These are phyloP conservation scores for Phytophthora rubi DNA, from an alignment of 352 stramenopile genomes.

Conservation along the genomic window DNA sequence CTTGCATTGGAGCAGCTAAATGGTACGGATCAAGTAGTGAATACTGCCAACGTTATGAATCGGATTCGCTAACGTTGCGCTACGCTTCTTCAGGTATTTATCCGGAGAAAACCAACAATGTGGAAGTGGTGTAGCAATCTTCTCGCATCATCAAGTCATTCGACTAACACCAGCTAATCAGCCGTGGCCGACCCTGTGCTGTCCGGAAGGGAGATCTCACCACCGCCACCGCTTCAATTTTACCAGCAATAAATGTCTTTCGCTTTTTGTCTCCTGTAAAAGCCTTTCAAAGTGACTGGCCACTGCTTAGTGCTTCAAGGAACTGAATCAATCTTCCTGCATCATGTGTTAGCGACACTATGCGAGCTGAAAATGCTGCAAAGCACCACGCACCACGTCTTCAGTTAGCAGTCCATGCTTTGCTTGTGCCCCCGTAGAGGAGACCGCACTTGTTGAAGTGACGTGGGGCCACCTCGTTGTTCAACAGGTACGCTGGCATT, in stretches of 20 bases:
- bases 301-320: not conserved
- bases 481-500: conserved; percentile 5
- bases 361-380: conserved; percentile 15
- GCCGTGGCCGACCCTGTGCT: not conserved
- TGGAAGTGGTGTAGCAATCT: conserved; percentile 43
- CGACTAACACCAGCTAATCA: conserved; percentile 3
- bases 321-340: not conserved
- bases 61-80: conserved; percentile 2
- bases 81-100: conserved; percentile 45
- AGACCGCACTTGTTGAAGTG: conserved; percentile 3
- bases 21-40: conserved; percentile 37
- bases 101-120: conserved; percentile 48
- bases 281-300: not conserved
- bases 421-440: not conserved
- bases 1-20: conserved; percentile 90
- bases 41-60: not conserved
- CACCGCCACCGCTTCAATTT: conserved; percentile 11
- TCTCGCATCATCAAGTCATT: conserved; percentile 11
- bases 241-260: conserved; percentile 15
- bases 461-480: not conserved
- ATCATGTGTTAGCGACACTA: conserved; percentile 13
- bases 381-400: conserved; percentile 18
- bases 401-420: conserved; percentile 15
- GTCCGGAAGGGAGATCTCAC: not conserved
- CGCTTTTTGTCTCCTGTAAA: conserved; percentile 2